These are phyloP conservation scores for Papiliotrema laurentii DNA, from an alignment of 1,284 basidiomycete species.

Conservation along the genomic window DNA sequence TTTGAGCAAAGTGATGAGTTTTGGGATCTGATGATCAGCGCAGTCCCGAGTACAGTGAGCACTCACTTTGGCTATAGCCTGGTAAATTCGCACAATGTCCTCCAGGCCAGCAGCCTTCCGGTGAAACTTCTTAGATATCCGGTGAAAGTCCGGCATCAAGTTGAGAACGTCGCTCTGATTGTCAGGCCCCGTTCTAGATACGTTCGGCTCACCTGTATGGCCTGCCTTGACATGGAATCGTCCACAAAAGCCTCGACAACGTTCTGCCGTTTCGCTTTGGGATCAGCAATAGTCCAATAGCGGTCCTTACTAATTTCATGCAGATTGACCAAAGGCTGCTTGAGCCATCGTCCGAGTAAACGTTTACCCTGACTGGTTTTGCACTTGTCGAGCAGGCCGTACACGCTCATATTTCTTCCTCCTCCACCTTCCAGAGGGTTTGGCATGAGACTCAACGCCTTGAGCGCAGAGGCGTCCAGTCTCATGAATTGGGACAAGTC, in stretches of 20 bases:
- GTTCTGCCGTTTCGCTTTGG: constrained; percentile 58
- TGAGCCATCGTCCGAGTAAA: constrained; percentile 87
- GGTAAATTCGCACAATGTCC: constrained; percentile 94
- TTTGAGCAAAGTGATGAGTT: constrained; percentile 64
- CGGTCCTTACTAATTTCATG: constrained; percentile 79
- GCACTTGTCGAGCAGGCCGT: constrained; percentile 89
- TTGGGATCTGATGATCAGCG: constrained; percentile 59
- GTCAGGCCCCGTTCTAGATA: neutral
- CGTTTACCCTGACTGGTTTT: constrained; percentile 95
- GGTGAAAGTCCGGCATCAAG: constrained; percentile 89
- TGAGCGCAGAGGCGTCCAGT: constrained; percentile 88
- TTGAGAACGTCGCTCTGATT: constrained; percentile 77
- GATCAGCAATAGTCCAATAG: neutral
- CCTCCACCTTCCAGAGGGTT: constrained; percentile 56
- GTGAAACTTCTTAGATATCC: constrained; percentile 89
- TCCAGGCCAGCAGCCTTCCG: constrained; percentile 79
- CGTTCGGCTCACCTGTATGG: constrained; percentile 62
- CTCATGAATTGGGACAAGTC: constrained; percentile 94
- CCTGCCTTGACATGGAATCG: constrained; percentile 66
- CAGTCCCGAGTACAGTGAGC: neutral
- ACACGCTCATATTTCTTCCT: constrained; percentile 76
- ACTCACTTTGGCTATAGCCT: constrained; percentile 66
- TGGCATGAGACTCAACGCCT: constrained; percentile 84
- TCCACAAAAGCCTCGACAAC: constrained; percentile 84
- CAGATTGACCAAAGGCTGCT: constrained; percentile 90